Conservation (phyloP, 2,329 filamentous ascomycete genomes). For the Macroventuria anomochaeta region DNA sequence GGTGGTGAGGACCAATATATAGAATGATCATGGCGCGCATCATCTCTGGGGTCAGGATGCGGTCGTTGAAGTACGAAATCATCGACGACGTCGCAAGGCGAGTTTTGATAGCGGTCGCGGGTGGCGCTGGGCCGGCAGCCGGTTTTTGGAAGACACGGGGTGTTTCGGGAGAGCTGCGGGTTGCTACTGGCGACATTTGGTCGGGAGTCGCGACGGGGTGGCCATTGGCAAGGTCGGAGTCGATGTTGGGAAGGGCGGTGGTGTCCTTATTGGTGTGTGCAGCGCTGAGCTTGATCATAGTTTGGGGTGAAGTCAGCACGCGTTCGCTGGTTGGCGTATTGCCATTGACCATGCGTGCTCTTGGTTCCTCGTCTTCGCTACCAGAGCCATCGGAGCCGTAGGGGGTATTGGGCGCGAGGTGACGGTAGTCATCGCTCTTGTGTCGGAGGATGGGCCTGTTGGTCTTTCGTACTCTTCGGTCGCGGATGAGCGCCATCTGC, state of each 20-base stretch:
- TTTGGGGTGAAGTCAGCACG: constrained; percentile 43
- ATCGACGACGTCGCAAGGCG: constrained; percentile 95
- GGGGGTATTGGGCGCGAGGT: constrained; percentile 80
- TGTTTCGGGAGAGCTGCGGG: constrained; percentile 19
- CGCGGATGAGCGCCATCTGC: constrained; percentile 92
- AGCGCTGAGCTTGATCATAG: constrained; percentile 48
- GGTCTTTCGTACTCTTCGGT: constrained; percentile 76
- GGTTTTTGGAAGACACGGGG: constrained; percentile 27
- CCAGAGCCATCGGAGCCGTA: constrained; percentile 79
- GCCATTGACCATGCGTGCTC: constrained; percentile 16
- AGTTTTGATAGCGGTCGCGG: constrained; percentile 68
- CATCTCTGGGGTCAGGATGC: constrained; percentile 94
- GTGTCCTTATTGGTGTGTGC: constrained; percentile 47
- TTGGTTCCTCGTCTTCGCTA: constrained; percentile 47
- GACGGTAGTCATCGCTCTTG: constrained; percentile 88
- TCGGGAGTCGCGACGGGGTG: constrained; percentile 32
- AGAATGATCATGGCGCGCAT: constrained; percentile 99
- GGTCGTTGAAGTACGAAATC: constrained; percentile 97
- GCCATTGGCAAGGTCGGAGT: constrained; percentile 33
- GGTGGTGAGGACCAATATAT: constrained; percentile 91
- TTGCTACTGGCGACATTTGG: constrained; percentile 20
- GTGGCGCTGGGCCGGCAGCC: constrained; percentile 44
- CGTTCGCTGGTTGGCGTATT: constrained; percentile 28
- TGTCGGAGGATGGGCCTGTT: constrained; percentile 79
- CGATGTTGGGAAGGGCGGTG: constrained; percentile 21